phyloP scores from a whole-genome alignment of 108 stramenopile genomes.

The Pseudonitzschia pungens region DNA sequence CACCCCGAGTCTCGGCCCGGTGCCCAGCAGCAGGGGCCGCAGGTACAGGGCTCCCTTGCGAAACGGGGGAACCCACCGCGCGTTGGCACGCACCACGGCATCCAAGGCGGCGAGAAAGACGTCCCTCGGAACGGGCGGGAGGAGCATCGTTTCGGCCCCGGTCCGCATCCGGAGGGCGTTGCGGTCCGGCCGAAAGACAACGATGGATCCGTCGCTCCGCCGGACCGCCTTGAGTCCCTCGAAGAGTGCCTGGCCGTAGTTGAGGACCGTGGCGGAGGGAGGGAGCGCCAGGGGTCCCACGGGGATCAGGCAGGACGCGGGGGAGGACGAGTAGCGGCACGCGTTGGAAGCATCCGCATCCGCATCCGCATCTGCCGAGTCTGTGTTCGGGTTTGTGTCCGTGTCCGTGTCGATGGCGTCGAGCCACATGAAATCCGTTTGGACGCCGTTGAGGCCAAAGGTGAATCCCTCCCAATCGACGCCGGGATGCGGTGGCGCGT shows the following conservation, averaged over 20 bases:
- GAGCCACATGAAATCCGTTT: background rate
- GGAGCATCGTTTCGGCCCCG: constrained; percentile 31
- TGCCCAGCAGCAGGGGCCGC: constrained; percentile 45
- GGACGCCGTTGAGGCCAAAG: constrained; percentile 37
- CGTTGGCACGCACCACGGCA: constrained; percentile 38
- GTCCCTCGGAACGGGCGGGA: constrained; percentile 37
- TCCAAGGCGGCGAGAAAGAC: constrained; percentile 33
- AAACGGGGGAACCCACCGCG: constrained; percentile 40
- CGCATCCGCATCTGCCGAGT: background rate
- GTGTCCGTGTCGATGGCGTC: background rate
- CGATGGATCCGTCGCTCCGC: constrained; percentile 35
- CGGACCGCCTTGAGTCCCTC: constrained; percentile 51
- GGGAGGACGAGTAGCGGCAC: constrained; percentile 26
- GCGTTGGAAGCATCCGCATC: background rate
- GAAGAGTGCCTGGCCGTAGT: constrained; percentile 50
- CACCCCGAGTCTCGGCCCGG: constrained; percentile 38
- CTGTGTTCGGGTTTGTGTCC: background rate
- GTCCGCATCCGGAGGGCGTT: constrained; percentile 40
- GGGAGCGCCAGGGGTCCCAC: constrained; percentile 20
- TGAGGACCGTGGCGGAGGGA: constrained; percentile 41
- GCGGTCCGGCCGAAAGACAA: constrained; percentile 37
- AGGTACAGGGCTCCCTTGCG: constrained; percentile 44
- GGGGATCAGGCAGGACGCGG: constrained; percentile 19
- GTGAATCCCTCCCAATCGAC: constrained; percentile 39
- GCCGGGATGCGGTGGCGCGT: constrained; percentile 13